A percentile compares a stretch with the other conserved stretches of the same genome.
These are phyloP conservation scores for Biancaea sappan DNA, from an alignment of 306 rosid genomes.

Conservation along the genomic window DNA sequence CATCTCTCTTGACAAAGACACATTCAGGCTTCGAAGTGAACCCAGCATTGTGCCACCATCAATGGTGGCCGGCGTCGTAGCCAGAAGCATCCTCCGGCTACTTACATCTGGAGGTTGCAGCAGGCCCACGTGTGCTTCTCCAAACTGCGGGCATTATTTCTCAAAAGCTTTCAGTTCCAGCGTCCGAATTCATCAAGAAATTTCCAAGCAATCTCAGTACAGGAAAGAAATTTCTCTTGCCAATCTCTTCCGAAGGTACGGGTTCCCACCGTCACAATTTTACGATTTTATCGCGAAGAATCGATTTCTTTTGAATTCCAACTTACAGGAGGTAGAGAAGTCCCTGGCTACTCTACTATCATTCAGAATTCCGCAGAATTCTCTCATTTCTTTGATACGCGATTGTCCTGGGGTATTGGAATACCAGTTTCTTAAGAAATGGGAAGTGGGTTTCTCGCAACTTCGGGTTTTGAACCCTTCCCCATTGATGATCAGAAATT, in stretches of 20 bases:
- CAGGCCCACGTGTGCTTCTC: not conserved
- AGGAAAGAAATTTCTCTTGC: conserved; percentile 57
- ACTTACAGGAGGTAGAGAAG: conserved; percentile 39
- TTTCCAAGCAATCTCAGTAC: conserved; percentile 43
- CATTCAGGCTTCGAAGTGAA: too few relatives aligned
- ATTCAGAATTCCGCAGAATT: conserved; percentile 59
- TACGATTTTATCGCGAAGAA: conserved; percentile 48
- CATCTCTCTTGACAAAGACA: too few relatives aligned
- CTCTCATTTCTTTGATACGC: conserved; percentile 48
- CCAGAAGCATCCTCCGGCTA: conserved; percentile 1
- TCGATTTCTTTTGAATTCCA: conserved; percentile 45
- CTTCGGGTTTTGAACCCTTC: conserved; percentile 36
- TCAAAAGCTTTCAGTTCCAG: conserved; percentile 26
- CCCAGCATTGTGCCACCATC: too few relatives aligned
- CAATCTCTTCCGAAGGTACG: conserved; percentile 57
- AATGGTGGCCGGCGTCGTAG: conserved; percentile 6
- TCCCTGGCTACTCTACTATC: conserved; percentile 56
- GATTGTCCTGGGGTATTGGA: conserved; percentile 71
- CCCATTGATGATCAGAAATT: conserved; percentile 48
- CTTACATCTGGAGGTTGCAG: not conserved
- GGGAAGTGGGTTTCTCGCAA: conserved; percentile 50
- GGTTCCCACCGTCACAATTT: conserved; percentile 63
- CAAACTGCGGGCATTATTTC: not conserved
- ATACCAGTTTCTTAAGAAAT: conserved; percentile 47
- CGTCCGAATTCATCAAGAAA: not conserved